These are phyloP conservation scores for Peterozyma toletana DNA, from an alignment of 805 yeast species.

Conservation along the genomic window DNA sequence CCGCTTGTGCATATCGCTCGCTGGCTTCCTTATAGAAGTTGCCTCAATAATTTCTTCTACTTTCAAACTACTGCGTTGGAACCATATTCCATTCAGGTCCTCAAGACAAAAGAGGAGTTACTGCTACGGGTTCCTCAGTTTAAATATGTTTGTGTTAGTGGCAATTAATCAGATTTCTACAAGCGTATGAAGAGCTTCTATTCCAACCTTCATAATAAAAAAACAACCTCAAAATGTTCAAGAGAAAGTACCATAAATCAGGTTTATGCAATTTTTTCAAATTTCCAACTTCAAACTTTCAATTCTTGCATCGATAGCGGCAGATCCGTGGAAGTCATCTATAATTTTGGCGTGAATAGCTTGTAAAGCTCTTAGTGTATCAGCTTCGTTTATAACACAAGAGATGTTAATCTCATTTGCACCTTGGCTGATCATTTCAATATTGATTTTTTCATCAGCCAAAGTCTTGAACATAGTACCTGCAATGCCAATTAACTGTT, in stretches of 20 bases:
- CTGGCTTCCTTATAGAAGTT: no score
- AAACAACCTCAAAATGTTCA: background rate
- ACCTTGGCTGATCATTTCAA: constrained; percentile 98
- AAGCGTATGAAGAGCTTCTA: background rate
- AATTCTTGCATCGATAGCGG: constrained; percentile 32
- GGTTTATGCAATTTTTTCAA: constrained; percentile 5
- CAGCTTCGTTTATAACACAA: constrained; percentile 82
- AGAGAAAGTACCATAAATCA: background rate
- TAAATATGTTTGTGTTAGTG: no score
- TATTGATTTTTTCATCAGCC: constrained; percentile 86
- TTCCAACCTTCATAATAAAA: background rate
- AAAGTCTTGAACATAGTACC: constrained; percentile 93
- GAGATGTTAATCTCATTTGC: constrained; percentile 96
- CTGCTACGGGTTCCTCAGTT: no score
- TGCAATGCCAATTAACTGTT: constrained; percentile 92
- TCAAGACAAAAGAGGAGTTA: no score
- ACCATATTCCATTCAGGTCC: no score
- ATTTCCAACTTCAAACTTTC: constrained; percentile 34
- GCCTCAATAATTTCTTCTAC: no score
- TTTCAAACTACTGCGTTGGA: no score
- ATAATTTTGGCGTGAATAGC: constrained; percentile 76
- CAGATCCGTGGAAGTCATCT: constrained; percentile 25
- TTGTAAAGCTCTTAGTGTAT: constrained; percentile 78
- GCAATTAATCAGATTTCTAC: no score
- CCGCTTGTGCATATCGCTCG: no score